Conservation (phyloP, 2,329 filamentous ascomycete species). For the Saccharata proteae region DNA sequence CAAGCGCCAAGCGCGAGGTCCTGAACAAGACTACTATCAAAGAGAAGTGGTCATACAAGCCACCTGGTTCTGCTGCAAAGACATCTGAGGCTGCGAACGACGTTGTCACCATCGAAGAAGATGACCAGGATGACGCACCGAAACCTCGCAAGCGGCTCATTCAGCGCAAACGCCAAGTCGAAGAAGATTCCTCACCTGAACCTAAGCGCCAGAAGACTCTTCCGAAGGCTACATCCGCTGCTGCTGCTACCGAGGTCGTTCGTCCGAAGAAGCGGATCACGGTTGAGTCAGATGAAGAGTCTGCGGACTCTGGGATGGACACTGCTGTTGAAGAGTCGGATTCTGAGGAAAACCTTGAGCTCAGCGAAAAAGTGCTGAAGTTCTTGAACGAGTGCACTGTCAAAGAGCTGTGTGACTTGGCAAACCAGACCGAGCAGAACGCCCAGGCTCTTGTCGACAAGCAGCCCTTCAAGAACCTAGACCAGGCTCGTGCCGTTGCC, state of each 20-base stretch:
- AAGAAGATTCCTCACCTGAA: too few relatives aligned
- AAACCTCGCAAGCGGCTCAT: slow-evolving; percentile 31
- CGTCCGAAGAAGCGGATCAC: slow-evolving; percentile 17
- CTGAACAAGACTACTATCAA: slow-evolving; percentile 13
- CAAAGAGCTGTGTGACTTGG: slow-evolving; percentile 70
- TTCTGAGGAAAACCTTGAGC: slow-evolving; percentile 17
- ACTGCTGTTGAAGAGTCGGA: slow-evolving; percentile 12
- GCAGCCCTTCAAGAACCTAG: slow-evolving; percentile 60
- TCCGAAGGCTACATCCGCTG: too few relatives aligned
- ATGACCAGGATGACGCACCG: slow-evolving; percentile 7
- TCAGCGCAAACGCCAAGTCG: too few relatives aligned
- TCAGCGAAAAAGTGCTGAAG: slow-evolving; percentile 49
- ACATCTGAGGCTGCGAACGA: slow-evolving; percentile 12
- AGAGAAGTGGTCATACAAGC: neutral
- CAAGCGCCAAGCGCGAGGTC: slow-evolving; percentile 12
- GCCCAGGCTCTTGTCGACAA: slow-evolving; percentile 58
- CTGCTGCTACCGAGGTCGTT: too few relatives aligned
- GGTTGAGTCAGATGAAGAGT: slow-evolving; percentile 28
- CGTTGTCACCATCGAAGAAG: slow-evolving; percentile 18
- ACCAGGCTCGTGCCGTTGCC: slow-evolving; percentile 54
- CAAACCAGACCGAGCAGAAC: slow-evolving; percentile 57
- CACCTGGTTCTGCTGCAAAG: neutral
- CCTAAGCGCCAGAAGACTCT: too few relatives aligned
- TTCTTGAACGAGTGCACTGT: slow-evolving; percentile 73
- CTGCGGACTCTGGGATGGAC: slow-evolving; percentile 26